Conservation (phyloP, 139 green algal species). For the Volvox reticuliferus region DNA sequence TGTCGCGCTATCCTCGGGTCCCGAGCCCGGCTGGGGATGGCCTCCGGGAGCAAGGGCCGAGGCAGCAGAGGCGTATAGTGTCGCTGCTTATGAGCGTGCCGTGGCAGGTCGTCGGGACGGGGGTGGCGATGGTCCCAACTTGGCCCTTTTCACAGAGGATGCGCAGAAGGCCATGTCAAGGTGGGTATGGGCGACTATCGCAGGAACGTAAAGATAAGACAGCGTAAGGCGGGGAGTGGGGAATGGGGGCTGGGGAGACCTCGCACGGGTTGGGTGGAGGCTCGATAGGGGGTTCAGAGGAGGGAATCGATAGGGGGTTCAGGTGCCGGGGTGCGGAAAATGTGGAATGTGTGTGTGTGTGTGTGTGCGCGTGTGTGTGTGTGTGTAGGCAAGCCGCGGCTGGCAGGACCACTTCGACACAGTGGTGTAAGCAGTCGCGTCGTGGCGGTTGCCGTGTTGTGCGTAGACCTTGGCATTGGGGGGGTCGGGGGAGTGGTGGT, state of each 20-base stretch:
- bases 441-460: no score
- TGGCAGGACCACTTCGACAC: no score
- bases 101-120: background rate
- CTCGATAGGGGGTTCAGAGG: no score
- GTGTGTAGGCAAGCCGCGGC: no score
- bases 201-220: no score
- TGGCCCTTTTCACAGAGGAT: conserved; percentile 56
- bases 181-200: conserved; percentile 8
- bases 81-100: conserved; percentile 8
- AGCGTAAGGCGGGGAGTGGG: no score
- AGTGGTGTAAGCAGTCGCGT: no score
- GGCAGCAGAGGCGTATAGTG: conserved; percentile 4
- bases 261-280: no score
- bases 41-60: background rate
- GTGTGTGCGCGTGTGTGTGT: background rate
- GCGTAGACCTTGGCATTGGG: no score
- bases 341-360: background rate
- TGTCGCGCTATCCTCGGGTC: background rate
- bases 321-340: background rate
- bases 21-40: background rate
- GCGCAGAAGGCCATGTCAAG: conserved; percentile 47
- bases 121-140: background rate
- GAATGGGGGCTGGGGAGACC: no score
- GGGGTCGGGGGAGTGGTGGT: no score
- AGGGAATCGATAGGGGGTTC: no score